These are phyloP conservation scores for Sporormia fimetaria DNA, from an alignment of 495 filamentous ascomycete genomes.

Conservation along the genomic window DNA sequence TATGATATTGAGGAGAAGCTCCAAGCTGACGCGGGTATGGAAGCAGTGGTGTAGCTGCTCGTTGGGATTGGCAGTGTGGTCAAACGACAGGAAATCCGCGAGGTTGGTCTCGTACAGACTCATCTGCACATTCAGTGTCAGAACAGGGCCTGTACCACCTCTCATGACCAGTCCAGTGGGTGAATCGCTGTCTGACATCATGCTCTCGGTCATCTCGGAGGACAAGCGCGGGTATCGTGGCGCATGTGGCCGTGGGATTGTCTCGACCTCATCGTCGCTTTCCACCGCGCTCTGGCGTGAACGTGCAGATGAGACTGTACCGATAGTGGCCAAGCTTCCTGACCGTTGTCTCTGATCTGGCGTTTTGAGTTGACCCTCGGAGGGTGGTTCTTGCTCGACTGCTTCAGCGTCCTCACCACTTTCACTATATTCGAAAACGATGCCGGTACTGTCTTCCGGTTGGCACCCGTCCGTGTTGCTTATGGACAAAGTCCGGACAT, in stretches of 20 bases:
- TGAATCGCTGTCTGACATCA: conserved; percentile 17
- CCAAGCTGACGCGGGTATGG: conserved; percentile 29
- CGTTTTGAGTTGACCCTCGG: too few relatives aligned
- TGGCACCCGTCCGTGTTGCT: background rate
- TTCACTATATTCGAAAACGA: conserved; percentile 23
- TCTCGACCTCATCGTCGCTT: conserved; percentile 21
- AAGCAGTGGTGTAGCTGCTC: conserved; percentile 33
- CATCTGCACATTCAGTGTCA: conserved; percentile 37
- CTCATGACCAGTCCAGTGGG: conserved; percentile 2
- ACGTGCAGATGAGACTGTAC: conserved; percentile 10
- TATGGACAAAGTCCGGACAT: conserved; percentile 3
- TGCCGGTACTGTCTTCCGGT: conserved; percentile 4
- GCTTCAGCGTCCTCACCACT: background rate
- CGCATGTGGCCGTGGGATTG: conserved; percentile 7
- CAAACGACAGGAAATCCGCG: conserved; percentile 28
- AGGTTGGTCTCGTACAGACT: conserved; percentile 35
- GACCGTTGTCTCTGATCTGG: too few relatives aligned
- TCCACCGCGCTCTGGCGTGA: conserved; percentile 7
- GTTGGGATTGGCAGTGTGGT: conserved; percentile 1
- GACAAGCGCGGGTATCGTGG: background rate
- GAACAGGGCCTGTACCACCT: conserved; percentile 4
- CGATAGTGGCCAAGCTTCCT: conserved; percentile 3
- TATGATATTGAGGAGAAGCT: conserved; percentile 31
- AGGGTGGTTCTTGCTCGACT: too few relatives aligned
- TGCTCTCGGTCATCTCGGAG: conserved; percentile 8